phyloP scores from a whole-genome alignment of 106 monocot genomes.

The Acanthochlamys bracteata region DNA sequence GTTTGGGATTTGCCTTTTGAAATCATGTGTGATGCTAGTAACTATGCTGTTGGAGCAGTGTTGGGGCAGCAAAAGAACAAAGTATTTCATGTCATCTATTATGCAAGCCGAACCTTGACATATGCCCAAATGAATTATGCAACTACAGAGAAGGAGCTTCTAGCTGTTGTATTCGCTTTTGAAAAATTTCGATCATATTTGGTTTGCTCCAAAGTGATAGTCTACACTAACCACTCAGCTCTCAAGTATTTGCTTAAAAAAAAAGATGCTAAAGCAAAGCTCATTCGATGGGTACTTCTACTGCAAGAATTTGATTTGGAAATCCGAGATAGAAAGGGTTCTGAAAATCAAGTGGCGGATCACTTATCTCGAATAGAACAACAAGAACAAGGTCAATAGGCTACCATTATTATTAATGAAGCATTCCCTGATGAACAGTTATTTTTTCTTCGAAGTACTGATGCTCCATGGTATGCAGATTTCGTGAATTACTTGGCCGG shows the following conservation, averaged over 20 bases:
- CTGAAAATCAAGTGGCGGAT: neutral
- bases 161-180: constrained; percentile 2
- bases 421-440: neutral
- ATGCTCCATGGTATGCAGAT: neutral
- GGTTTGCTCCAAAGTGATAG: neutral
- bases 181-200: constrained; percentile 1
- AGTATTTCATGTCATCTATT: neutral
- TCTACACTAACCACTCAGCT: neutral
- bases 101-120: neutral
- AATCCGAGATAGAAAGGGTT: neutral
- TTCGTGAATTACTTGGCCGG: neutral
- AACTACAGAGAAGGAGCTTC: neutral
- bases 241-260: neutral
- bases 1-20: too few relatives aligned
- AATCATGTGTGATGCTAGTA: too few relatives aligned
- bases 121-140: neutral
- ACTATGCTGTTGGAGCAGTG: too few relatives aligned
- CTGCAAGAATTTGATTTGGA: constrained; percentile 2
- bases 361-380: neutral
- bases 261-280: neutral
- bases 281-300: neutral
- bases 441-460: neutral
- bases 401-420: neutral
- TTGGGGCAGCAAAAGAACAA: neutral
- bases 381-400: neutral